Percentiles rank a stretch among this genome's conserved stretches.
Conservation (phyloP, 1,284 basidiomycete genomes). For the Microbotryum silenes-acaulis region DNA sequence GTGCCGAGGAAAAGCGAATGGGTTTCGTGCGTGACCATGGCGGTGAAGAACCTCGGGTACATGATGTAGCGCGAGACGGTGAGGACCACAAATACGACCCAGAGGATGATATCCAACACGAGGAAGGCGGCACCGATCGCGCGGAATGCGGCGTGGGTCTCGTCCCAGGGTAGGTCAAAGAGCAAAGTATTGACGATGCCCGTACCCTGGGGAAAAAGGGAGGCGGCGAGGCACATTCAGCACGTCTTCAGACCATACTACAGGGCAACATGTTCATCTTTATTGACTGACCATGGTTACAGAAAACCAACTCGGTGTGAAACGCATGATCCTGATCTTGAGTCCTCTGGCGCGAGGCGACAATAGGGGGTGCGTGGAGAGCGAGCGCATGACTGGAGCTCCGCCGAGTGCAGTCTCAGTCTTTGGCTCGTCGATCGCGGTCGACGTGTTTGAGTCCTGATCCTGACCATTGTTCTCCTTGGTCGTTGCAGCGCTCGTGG, state of each 20-base stretch:
- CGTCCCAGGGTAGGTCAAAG: conserved; percentile 32
- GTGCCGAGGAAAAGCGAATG: conserved; percentile 33
- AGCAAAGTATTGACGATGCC: conserved; percentile 35
- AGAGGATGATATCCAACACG: conserved; percentile 31
- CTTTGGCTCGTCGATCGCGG: no score
- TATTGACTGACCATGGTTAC: no score
- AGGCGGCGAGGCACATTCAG: neutral
- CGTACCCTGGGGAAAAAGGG: conserved; percentile 28
- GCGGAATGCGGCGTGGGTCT: conserved; percentile 31
- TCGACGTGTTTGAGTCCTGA: no score
- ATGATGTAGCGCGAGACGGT: conserved; percentile 32
- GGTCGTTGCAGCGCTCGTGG: no score
- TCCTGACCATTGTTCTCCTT: no score
- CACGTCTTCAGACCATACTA: neutral
- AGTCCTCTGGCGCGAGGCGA: conserved; percentile 21
- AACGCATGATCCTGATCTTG: conserved; percentile 19
- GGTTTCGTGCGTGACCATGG: conserved; percentile 34
- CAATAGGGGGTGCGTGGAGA: conserved; percentile 19
- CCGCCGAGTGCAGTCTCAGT: no score
- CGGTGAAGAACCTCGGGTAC: conserved; percentile 31
- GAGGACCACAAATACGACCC: conserved; percentile 29
- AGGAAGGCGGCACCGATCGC: conserved; percentile 33
- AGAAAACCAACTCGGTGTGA: conserved; percentile 5
- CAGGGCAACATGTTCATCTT: neutral
- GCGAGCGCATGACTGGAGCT: no score